Percentiles rank a stretch among this genome's conserved stretches.
Conservation (phyloP, 345 rosid species). For the Ceriops decandra region DNA sequence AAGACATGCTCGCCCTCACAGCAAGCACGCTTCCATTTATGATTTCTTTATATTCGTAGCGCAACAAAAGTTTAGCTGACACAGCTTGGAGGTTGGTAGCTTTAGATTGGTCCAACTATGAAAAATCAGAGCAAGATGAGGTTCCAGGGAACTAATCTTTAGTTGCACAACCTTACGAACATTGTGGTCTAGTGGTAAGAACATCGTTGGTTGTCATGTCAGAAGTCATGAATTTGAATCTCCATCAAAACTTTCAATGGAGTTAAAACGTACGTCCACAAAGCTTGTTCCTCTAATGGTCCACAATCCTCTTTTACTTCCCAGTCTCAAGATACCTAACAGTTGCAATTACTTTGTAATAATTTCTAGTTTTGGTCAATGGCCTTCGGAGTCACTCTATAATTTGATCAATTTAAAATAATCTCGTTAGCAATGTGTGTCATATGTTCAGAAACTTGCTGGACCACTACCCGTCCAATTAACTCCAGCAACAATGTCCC, state of each 20-base stretch:
- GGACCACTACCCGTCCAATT: not conserved
- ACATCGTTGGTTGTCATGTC: not conserved
- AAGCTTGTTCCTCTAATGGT: too few relatives aligned
- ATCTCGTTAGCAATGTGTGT: not conserved
- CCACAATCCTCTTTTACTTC: too few relatives aligned
- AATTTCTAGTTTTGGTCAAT: conserved; percentile 9
- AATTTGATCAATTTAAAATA: too few relatives aligned
- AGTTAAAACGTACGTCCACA: too few relatives aligned
- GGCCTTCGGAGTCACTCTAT: not conserved
- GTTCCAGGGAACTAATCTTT: conserved; percentile 1
- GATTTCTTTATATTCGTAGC: not conserved
- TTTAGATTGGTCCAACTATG: not conserved
- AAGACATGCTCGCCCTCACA: too few relatives aligned
- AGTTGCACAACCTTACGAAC: not conserved
- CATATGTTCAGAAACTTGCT: not conserved
- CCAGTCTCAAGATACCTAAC: not conserved
- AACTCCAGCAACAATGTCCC: not conserved
- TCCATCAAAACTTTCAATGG: too few relatives aligned
- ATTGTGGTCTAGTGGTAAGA: too few relatives aligned
- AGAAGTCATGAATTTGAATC: not conserved
- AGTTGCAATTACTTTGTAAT: not conserved
- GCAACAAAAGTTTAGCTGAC: conserved; percentile 4
- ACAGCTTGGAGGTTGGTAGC: conserved; percentile 6
- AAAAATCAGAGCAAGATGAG: conserved; percentile 12
- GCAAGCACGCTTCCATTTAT: not conserved